Evolutionary conservation across 108 stramenopile genomes (phyloP), one percentile per base, ranked within the genome.

Genomic region (Chaetoceros muelleri): DNA sequence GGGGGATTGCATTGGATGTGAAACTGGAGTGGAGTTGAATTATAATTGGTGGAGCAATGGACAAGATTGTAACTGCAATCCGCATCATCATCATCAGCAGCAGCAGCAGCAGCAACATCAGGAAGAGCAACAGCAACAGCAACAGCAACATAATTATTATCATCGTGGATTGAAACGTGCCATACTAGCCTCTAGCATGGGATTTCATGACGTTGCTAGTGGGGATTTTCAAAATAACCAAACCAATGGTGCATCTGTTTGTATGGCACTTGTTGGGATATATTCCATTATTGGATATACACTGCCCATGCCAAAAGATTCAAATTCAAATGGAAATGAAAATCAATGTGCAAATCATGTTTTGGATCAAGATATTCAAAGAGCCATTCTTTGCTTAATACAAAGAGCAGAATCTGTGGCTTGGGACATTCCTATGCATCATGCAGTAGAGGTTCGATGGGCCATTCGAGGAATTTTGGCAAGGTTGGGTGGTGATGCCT

Each of bases 391-490:
- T 29, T 52, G 25, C 10, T 44, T 79, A 26, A 59, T 80, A 22
- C 57, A 71, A 51, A 52, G 75, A 28, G 66, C 64, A 40, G 66
- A 74, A 22, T 31, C 47, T 5, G 40, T 71, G 20, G 63, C 58
- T 49, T 46, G 64, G 47, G 51, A 53, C 8, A 56, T 60, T 20
- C 30, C 64, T 18, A 64, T 84, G 60, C 62, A 72, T 55, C 70
- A 80, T 61, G 74, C 61, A 24, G 44, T 74, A 44, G 73, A 78
- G 58, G 56, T 75, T 25, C 65, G 71, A 63, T 80, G 75, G 74
- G 75, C 78, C 7, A 62, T 69, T 30, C 60, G 69, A 55, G 76
- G 79, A 23, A 48, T 84, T 22, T 34, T 67, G 5, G 55, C 59
- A 13, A 61, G 76, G 47, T 28, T 76, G 56, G 62, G n/a, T 19